Base-by-base conservation (phyloP, 371 early-diverging fungal genomes). In the Phascolomyces articulosus region DNA sequence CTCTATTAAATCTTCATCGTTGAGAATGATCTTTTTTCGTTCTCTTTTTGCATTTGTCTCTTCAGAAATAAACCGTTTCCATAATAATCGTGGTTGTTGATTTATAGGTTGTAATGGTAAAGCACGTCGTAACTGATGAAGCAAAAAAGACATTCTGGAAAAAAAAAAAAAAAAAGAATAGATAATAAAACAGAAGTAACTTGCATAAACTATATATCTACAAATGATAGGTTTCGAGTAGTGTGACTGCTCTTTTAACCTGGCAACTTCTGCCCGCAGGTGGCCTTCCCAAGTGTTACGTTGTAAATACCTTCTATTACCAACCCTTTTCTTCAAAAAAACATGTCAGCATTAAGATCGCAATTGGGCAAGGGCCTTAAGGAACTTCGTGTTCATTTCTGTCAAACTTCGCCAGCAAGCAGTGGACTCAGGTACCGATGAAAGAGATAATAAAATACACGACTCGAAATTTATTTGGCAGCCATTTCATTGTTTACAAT, bases 361-460 rank as follows among this genome's bases (percentile, higher is more conserved):
- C 74, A 72, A 67, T 75, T 89, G 68, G 61, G 85, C 63, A 90
- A 88, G 71, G 80, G 85, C 69, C 79, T 96, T 55, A 90, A 90
- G 77, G 97, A 96, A 75, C 87, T 96, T 47, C 92, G 97, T 68
- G 85, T 96, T 59, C 97, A 96, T 77, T 85, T 93, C 77, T 93
- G 93, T 77, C 95, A 93, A 79, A 90, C 87, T 20, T 88, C 89
- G n/a, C 82, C 92, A 58, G 89, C 91, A 48, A 93, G 93, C 84
- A 85, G 85, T 65, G 95, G 95, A 57, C 73, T 94, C 65, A 89
- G 95, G 95, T 94, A 87, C 77, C 55, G 47, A 40, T 28, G 21
- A 23, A 15, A 56, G 26, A 44, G 4, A 59, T 2, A 27, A 20
- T 55, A 58, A 13, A 24, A 11, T 41, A 34, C 34, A 34, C 34